Evolutionary conservation across 2,329 filamentous ascomycete genomes (phyloP), one percentile per base, ranked within the genome.

Genomic region (Aphanocladium album): DNA sequence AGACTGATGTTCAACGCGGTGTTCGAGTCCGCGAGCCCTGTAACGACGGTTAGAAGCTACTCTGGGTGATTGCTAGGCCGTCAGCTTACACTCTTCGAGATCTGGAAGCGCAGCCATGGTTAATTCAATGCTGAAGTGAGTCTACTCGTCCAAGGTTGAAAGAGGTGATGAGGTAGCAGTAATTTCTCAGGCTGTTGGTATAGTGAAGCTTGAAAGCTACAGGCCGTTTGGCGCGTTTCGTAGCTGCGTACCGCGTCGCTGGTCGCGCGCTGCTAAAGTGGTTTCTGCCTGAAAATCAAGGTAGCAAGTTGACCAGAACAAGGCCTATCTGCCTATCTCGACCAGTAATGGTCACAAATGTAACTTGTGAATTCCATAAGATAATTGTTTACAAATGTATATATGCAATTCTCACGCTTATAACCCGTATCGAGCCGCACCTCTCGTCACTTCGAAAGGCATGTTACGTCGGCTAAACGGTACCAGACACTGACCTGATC

Each of bases 1-100:
- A 90, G 79, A 57, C 83, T 84, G 67, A 91, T 80, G 57, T 77
- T 78, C 67, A 89, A 72, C 60, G 85, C 85, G 67, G 89, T 82
- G 66, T 83, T 88, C 70, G 85, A 79, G 67, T 83, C 78, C 62
- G 76, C 75, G 57, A 83, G 80, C 87, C 86, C 83, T 85, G 54
- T 7, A 11, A 30, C 41, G n/a, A 17, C 14, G 30, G 62, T 73
- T 61, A 69, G 65, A 49, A 62, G 64, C 51, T 49, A 35, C 8
- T 19, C 12, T 17, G 12, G 37, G 16, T 12, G 17, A 37, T 23
- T 11, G 45, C 14, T n/a, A 21, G 25, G 51, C 12, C 35, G 49
- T 53, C 25, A 46, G 64, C 73, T 66, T 66, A 74, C 74, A 76
- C 35, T 74, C 72, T 60, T 72, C 71, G 17, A 69, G 61, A 55